Conservation (phyloP, 1,139 yeast genomes). For the Pichia norvegensis region DNA sequence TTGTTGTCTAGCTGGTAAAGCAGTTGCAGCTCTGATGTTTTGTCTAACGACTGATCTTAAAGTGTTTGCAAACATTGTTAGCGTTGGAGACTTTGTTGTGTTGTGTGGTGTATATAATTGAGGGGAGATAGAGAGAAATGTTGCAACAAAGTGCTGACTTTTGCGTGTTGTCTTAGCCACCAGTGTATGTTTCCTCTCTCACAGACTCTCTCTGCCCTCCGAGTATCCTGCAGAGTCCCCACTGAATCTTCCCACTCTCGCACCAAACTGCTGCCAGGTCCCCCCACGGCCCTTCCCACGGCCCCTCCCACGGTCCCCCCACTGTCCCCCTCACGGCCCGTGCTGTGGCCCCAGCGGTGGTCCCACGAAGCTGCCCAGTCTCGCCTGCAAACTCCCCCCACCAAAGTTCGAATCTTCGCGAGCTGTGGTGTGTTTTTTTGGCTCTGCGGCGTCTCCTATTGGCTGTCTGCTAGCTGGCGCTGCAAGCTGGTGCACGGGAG, state of each 20-base stretch:
- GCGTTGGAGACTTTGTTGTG: not conserved
- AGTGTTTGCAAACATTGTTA: slow-evolving; percentile 39
- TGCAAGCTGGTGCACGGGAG: not conserved
- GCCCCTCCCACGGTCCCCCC: no score
- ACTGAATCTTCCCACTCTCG: no score
- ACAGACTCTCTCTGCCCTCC: no score
- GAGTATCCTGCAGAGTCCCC: no score
- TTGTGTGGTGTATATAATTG: no score
- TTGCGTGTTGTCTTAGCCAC: not conserved
- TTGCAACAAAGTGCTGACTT: not conserved
- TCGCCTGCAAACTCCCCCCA: not conserved
- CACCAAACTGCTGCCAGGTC: no score
- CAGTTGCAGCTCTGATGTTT: slow-evolving; percentile 22
- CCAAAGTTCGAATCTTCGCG: not conserved
- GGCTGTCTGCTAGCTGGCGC: not conserved
- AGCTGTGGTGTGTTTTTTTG: not conserved
- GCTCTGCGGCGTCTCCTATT: not conserved
- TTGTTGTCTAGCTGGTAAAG: slow-evolving; percentile 28
- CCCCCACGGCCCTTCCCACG: no score
- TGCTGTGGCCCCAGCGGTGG: not conserved
- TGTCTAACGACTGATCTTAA: slow-evolving; percentile 50
- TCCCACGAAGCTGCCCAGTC: not conserved
- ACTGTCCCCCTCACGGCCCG: not conserved
- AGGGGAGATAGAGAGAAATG: no score
- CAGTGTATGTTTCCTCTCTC: no score